Percentiles rank a stretch among this genome's conserved stretches.
Evolutionary conservation across 768 basidiomycete genomes (phyloP).

Genomic region (Nidularia sp.): DNA sequence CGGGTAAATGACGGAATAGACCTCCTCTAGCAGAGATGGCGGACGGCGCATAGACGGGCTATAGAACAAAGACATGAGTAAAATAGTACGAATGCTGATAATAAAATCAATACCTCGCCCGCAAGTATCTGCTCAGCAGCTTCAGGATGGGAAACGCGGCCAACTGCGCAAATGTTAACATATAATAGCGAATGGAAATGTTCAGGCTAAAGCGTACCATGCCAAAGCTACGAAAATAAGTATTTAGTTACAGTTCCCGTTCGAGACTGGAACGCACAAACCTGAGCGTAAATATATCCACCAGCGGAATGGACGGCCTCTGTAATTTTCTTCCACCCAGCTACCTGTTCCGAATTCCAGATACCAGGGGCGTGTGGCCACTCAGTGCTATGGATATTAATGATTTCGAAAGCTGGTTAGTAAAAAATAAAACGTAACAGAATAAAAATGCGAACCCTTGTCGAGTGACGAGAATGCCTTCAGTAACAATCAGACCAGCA

Average conservation of each 20-base stretch:
- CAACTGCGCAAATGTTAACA: slow-evolving; percentile 14
- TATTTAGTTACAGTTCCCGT: not conserved
- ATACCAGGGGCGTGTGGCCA: slow-evolving; percentile 43
- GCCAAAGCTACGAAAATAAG: slow-evolving; percentile 22
- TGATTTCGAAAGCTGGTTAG: not conserved
- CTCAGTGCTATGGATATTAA: slow-evolving; percentile 27
- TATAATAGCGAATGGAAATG: not conserved
- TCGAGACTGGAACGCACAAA: slow-evolving; percentile 3
- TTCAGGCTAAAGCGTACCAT: slow-evolving; percentile 19
- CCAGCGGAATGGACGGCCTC: slow-evolving; percentile 44
- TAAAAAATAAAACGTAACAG: not conserved
- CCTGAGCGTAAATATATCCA: slow-evolving; percentile 41
- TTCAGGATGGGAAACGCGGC: slow-evolving; percentile 33
- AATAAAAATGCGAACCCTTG: slow-evolving; percentile 29
- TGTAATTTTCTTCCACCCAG: slow-evolving; percentile 41
- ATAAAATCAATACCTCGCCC: slow-evolving; percentile 15
- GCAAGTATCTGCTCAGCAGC: slow-evolving; percentile 31
- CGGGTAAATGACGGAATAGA: slow-evolving; percentile 34
- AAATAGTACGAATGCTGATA: not conserved
- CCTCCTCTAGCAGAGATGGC: slow-evolving; percentile 37
- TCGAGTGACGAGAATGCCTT: slow-evolving; percentile 32
- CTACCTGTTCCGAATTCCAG: slow-evolving; percentile 39
- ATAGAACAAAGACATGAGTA: not conserved
- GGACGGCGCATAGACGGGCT: slow-evolving; percentile 44
- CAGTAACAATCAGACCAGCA: slow-evolving; percentile 34